phyloP scores from a whole-genome alignment of 805 yeast species.

The Dipodascopsis uninucleata region DNA sequence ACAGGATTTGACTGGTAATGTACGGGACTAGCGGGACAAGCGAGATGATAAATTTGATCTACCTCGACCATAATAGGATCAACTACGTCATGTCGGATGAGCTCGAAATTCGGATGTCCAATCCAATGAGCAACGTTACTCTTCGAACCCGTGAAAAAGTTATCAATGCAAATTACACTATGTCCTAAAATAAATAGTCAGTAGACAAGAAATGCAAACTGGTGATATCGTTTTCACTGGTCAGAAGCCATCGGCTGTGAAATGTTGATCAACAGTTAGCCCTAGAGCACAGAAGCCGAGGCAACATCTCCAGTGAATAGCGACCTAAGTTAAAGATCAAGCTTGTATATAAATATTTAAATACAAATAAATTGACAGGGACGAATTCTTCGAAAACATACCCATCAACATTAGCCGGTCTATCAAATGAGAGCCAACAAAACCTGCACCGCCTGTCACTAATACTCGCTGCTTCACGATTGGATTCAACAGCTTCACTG shows the following conservation, averaged over 20 bases:
- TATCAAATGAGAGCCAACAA: conserved; percentile 33
- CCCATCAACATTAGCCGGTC: conserved; percentile 33
- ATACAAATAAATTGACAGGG: no score
- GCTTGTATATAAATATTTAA: background rate
- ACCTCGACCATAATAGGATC: conserved; percentile 32
- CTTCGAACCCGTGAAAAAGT: conserved; percentile 32
- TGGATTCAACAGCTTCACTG: conserved; percentile 31
- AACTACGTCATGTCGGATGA: conserved; percentile 33
- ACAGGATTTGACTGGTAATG: conserved; percentile 33
- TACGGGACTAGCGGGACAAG: conserved; percentile 34
- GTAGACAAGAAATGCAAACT: no score
- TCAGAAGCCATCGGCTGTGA: background rate
- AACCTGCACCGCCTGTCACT: conserved; percentile 34
- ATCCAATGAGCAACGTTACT: conserved; percentile 33
- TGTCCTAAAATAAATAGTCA: conserved; percentile 28
- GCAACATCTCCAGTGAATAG: no score
- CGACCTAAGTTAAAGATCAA: no score
- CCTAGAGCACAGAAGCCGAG: no score
- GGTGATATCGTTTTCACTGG: background rate
- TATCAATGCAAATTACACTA: conserved; percentile 32
- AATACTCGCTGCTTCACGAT: conserved; percentile 30
- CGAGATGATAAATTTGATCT: conserved; percentile 33
- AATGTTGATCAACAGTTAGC: background rate
- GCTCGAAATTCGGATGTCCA: conserved; percentile 34
- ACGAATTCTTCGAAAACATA: no score